Evolutionary conservation across 129 eudicot species (phyloP), one percentile per base, ranked within the genome.

Genomic region (Helianthus annuus): DNA sequence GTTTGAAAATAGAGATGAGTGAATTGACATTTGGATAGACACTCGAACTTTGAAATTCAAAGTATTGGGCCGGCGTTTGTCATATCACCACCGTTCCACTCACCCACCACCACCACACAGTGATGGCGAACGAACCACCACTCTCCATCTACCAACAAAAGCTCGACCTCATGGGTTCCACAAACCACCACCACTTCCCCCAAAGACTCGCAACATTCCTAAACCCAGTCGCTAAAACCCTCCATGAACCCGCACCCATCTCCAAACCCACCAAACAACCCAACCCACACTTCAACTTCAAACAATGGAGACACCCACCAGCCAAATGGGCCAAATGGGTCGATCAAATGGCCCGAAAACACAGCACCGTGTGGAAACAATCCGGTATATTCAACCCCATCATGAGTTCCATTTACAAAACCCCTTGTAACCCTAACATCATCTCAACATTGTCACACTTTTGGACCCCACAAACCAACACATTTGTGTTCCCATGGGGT

Each of bases 401-500:
- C 49, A 19, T 58, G 80, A 58, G 42, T 52, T 80, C 88, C 9
- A 56, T 70, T 0, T 81, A 80, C 58, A 78, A 77, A 39, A 44
- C 74, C 19, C 72, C 49, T 0, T 72, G 60, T 49, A 80, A 84
- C 48, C 51, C 32, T 5, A 75, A 73, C 3, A 3, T 80, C 15
- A 49, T 84, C 1, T 69, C 69, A 19, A 66, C 68, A 8, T 67
- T 84, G 13, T 14, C 32, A 9, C 70, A 78, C 10, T 74, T 73
- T 6, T 84, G 83, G 85, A 74, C 68, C 42, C 38, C 84, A 0
- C 52, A 67, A 48, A 71, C 89, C 0, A 85, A 78, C 70, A 81
- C 84, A 9, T 85, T 85, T 34, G 65, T 85, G 2, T 81, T 85
- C 64, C 86, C 86, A 3, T 81, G 89, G 86, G 84, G 83, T 16